A percentile compares a stretch with the other conserved stretches of the same genome.
Evolutionary conservation across 805 yeast species (phyloP).

Genomic region (Starmerella riodocensis): DNA sequence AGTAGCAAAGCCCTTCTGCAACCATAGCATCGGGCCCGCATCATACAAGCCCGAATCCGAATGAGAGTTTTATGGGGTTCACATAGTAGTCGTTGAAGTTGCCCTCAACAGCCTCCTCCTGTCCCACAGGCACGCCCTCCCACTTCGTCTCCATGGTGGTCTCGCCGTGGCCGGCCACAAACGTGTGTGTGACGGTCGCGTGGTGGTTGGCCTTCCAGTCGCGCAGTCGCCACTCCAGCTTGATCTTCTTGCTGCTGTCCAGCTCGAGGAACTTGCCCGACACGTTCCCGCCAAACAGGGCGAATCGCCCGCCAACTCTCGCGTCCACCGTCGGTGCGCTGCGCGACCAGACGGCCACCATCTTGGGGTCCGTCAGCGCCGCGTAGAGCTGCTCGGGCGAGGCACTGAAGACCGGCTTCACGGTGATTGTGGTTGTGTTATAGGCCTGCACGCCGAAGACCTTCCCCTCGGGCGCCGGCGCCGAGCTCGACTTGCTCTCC

Average conservation of each 20-base stretch:
- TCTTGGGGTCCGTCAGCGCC: constrained; percentile 60
- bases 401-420: constrained; percentile 72
- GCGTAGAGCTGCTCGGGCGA: constrained; percentile 73
- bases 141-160: constrained; percentile 68
- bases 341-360: constrained; percentile 87
- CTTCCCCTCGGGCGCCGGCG: background rate
- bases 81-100: constrained; percentile 86
- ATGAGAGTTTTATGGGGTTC: constrained; percentile 75
- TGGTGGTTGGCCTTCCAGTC: constrained; percentile 82
- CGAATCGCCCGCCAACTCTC: constrained; percentile 47
- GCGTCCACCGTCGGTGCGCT: constrained; percentile 49
- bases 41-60: constrained; percentile 65
- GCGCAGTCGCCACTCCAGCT: constrained; percentile 72
- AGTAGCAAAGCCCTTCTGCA: too few species aligned
- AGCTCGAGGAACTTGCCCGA: constrained; percentile 53
- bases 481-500: constrained; percentile 12
- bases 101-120: constrained; percentile 71
- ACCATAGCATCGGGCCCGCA: background rate
- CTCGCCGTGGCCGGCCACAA: constrained; percentile 71
- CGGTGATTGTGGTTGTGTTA: constrained; percentile 66
- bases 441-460: constrained; percentile 36
- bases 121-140: constrained; percentile 88
- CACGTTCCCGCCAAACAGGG: constrained; percentile 78
- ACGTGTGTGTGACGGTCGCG: constrained; percentile 51
- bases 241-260: constrained; percentile 45